Evolutionary conservation across 495 filamentous ascomycete genomes (phyloP).

Genomic region (Podospora australis): DNA sequence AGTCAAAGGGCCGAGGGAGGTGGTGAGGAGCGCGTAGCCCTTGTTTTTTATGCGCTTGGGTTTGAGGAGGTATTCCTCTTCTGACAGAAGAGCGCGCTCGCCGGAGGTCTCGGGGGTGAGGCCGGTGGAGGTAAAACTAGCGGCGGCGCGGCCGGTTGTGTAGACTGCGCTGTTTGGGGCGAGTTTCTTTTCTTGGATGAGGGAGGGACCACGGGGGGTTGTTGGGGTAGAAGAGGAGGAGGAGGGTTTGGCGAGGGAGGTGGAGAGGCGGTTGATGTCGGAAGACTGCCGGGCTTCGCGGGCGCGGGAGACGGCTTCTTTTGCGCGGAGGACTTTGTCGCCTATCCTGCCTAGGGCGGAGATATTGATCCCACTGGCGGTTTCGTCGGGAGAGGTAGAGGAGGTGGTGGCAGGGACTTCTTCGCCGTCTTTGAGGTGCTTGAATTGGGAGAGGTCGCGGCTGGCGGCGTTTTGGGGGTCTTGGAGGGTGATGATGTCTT

Average conservation of each 20-base stretch:
- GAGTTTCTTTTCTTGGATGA: constrained; percentile 42
- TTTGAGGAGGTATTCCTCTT: constrained; percentile 94
- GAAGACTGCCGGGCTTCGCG: constrained; percentile 47
- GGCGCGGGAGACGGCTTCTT: constrained; percentile 79
- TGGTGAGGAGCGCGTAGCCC: constrained; percentile 85
- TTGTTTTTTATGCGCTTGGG: constrained; percentile 79
- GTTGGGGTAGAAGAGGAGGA: constrained; percentile 10
- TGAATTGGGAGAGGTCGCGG: constrained; percentile 81
- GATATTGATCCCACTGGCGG: constrained; percentile 63
- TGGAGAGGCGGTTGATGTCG: constrained; percentile 43
- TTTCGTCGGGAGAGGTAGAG: constrained; percentile 44
- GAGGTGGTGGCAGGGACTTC: constrained; percentile 55
- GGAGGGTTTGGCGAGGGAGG: constrained; percentile 30
- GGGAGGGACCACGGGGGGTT: constrained; percentile 28
- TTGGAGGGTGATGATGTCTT: constrained; percentile 93
- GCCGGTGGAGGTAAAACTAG: constrained; percentile 90
- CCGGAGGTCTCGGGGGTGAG: constrained; percentile 83
- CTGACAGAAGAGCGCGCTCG: constrained; percentile 76
- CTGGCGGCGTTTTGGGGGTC: constrained; percentile 88
- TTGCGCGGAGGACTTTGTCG: constrained; percentile 86
- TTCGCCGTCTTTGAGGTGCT: constrained; percentile 79
- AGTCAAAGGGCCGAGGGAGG: constrained; percentile 74
- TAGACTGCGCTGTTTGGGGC: constrained; percentile 83
- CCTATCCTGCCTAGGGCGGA: constrained; percentile 68
- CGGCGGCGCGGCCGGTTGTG: constrained; percentile 87